Evolutionary conservation across 768 basidiomycete genomes (phyloP).

Genomic region (Lactarius tabidus): DNA sequence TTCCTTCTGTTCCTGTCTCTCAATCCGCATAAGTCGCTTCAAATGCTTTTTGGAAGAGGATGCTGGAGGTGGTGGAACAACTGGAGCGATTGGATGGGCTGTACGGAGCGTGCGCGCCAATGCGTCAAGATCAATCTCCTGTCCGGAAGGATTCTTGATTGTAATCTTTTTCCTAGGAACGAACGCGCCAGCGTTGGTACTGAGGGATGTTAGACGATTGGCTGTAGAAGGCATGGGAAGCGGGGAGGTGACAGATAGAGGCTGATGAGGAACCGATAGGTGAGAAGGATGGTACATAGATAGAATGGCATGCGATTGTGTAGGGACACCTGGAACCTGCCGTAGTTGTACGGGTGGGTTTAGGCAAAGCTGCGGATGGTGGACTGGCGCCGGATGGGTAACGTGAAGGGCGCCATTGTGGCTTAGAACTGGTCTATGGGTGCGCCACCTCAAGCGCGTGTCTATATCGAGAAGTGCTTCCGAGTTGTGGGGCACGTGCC

Average conservation of each 20-base stretch:
- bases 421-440: slow-evolving; percentile 40
- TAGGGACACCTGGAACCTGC: slow-evolving; percentile 58
- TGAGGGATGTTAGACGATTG: slow-evolving; percentile 41
- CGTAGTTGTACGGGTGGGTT: slow-evolving; percentile 51
- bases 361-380: slow-evolving; percentile 51
- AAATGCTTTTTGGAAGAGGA: slow-evolving; percentile 21
- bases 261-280: slow-evolving; percentile 41
- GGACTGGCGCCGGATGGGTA: slow-evolving; percentile 42
- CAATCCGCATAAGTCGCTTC: slow-evolving; percentile 50
- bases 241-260: slow-evolving; percentile 57
- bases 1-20: slow-evolving; percentile 55
- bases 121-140: slow-evolving; percentile 55
- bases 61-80: slow-evolving; percentile 31
- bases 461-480: no score
- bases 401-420: slow-evolving; percentile 42
- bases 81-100: no score
- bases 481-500: no score
- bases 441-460: no score
- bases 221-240: slow-evolving; percentile 62
- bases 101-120: slow-evolving; percentile 48
- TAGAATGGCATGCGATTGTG: slow-evolving; percentile 54
- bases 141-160: slow-evolving; percentile 40
- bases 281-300: slow-evolving; percentile 43
- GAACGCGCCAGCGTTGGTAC: slow-evolving; percentile 61
- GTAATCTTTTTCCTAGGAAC: slow-evolving; percentile 48